Conservation (phyloP, 2,329 filamentous ascomycete species). For the Fusarium decemcellulare region DNA sequence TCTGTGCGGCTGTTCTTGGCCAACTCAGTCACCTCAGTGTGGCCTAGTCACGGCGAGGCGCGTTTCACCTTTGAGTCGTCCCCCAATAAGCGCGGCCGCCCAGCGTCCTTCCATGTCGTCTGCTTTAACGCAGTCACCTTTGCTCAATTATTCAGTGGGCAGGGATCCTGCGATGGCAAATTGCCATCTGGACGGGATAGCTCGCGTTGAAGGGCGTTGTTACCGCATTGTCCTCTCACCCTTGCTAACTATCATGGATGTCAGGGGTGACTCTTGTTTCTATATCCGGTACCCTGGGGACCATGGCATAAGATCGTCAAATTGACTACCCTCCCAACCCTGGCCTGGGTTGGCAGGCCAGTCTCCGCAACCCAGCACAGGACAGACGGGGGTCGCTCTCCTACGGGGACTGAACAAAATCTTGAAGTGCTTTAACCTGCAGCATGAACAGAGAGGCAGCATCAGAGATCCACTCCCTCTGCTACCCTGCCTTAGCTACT, state of each 20-base stretch:
- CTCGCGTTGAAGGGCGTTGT: slow-evolving; percentile 36
- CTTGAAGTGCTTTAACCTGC: slow-evolving; percentile 49
- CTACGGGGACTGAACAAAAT: slow-evolving; percentile 44
- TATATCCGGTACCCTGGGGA: slow-evolving; percentile 63
- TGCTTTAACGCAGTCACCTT: slow-evolving; percentile 36
- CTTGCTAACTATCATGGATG: slow-evolving; percentile 43
- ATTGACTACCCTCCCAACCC: slow-evolving; percentile 68
- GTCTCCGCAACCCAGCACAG: slow-evolving; percentile 47
- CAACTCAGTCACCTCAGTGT: slow-evolving; percentile 43
- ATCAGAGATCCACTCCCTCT: slow-evolving; percentile 47
- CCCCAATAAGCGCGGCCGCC: slow-evolving; percentile 45
- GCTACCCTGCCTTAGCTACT: slow-evolving; percentile 46
- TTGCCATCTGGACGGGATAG: slow-evolving; percentile 42
- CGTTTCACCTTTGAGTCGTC: slow-evolving; percentile 44
- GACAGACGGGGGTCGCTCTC: slow-evolving; percentile 43
- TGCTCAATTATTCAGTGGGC: slow-evolving; percentile 34
- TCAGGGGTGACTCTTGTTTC: slow-evolving; percentile 58
- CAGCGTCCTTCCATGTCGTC: slow-evolving; percentile 36
- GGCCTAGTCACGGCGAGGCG: slow-evolving; percentile 46
- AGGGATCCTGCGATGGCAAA: slow-evolving; percentile 43
- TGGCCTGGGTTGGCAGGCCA: slow-evolving; percentile 52
- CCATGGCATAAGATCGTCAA: slow-evolving; percentile 72
- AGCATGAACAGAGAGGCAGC: slow-evolving; percentile 46
- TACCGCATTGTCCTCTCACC: slow-evolving; percentile 38
- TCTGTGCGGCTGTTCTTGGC: slow-evolving; percentile 34